Evolutionary conservation across 2,329 filamentous ascomycete genomes (phyloP), one percentile per base, ranked within the genome.

Genomic region (Pseudogymnoascus pannorum): DNA sequence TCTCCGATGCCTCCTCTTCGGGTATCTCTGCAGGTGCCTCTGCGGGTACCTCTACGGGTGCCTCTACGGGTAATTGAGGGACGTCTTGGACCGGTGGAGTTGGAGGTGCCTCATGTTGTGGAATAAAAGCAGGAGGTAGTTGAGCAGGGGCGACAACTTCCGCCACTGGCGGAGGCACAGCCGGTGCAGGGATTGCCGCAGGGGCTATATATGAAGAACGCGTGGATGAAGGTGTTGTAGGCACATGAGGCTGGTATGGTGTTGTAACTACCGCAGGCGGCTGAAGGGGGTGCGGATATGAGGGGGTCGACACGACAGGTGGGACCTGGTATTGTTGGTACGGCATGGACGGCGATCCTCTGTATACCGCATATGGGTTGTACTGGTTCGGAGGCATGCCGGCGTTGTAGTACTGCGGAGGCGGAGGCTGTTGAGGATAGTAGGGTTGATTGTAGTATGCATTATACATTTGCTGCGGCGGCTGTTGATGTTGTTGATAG

Each of bases 321-420:
- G 65, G 62, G 69, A 83, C 78, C 57, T 79, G 79, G 68, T 81
- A 85, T 62, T 80, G 81, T 64, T 78, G 81, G 73, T 84, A 79
- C n/a, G 64, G 67, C 22, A 77, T 69, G 48, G 78, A 78, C 31
- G 80, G 78, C 61, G 80, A 80, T 59, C 78, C 76, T 36, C 74
- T 72, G 66, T 84, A 82, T 69, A 59, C 71, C 42, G 36, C 78
- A 67, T 82, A 82, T 16, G 77, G 75, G 68, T 79, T 74, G 67
- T 81, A 82, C 26, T 74, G 75, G 18, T 75, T 71, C 44, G 73
- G 75, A 60, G 77, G 75, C 68, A 83, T 77, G 48, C 70, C 75
- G 14, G 73, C 75, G 65, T 76, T 79, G 69, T 84, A 85, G 68
- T 88, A 84, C 57, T 76, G 83, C 62, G 82, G 83, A 64, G 82